Percentiles rank a stretch among this genome's conserved stretches.
Conservation (phyloP, 805 yeast species). For the Cyberlindnera sargentensis region DNA sequence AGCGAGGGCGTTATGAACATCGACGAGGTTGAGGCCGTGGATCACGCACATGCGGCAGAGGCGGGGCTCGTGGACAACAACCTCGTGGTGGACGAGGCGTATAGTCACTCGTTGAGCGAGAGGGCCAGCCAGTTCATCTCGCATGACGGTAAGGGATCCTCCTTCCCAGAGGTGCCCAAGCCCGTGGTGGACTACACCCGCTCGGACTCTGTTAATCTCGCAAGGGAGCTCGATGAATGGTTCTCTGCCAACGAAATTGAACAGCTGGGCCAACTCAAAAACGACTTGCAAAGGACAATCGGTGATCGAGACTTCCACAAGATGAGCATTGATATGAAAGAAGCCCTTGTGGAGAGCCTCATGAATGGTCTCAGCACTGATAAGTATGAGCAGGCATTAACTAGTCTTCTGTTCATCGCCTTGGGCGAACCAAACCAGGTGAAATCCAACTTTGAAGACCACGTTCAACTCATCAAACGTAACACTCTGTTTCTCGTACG, state of each 20-base stretch:
- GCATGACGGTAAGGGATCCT: constrained; percentile 5
- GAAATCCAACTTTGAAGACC: constrained; percentile 7
- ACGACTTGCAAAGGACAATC: constrained; percentile 1
- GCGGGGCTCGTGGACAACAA: constrained; percentile 27
- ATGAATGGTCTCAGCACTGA: constrained; percentile 1
- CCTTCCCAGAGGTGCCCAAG: constrained; percentile 26
- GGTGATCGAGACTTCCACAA: constrained; percentile 6
- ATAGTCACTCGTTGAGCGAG: constrained; percentile 27
- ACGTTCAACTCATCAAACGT: constrained; percentile 2
- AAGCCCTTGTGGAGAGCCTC: constrained; percentile 9
- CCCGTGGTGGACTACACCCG: constrained; percentile 40
- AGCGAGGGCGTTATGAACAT: constrained; percentile 29
- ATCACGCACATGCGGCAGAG: not conserved
- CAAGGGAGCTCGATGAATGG: constrained; percentile 42
- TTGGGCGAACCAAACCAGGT: constrained; percentile 12
- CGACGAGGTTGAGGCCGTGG: constrained; percentile 34
- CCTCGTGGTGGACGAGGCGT: constrained; percentile 27
- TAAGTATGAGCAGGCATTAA: constrained; percentile 1
- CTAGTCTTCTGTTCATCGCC: constrained; percentile 9
- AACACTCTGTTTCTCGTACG: constrained; percentile 7
- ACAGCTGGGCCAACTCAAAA: constrained; percentile 3
- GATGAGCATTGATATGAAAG: constrained; percentile 11
- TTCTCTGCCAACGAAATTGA: constrained; percentile 28
- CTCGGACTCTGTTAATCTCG: constrained; percentile 29
- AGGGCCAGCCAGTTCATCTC: constrained; percentile 28